Base-by-base conservation (phyloP, 2,329 filamentous ascomycete genomes). In the Aschersonia sp. region DNA sequence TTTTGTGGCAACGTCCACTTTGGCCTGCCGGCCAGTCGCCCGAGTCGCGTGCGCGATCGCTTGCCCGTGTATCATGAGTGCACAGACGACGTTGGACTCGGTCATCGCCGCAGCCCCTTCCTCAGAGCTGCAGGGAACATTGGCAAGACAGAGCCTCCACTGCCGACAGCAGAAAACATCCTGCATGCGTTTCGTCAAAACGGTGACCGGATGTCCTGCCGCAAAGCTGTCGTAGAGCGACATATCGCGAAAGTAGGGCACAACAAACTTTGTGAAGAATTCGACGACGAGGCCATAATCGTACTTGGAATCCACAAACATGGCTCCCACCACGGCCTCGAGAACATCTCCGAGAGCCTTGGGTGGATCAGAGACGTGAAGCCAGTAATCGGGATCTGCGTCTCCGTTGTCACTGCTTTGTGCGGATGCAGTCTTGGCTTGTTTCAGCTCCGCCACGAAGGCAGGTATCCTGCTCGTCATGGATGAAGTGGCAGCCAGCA, bases 291-390 rank as follows among this genome's bases (percentile, higher is more conserved):
- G 71, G 10, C 62, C 61, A 62, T 83, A 96, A 58, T 92, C 68
- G 65, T 90, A 97, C 43, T 74, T 70, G 0, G 86, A 84, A 63
- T 98, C 92, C 9, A 98, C 84, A 60, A 97, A 97, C 29, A 96
- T 73, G 22, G 90, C 90, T 1, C 88, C 92, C 3, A 96, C 68
- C 56, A 88, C 92, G 0, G 90, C 79, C 69, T 98, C 92, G 4
- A 97, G 72, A 39, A 95, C 78, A 62, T 98, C 92, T 0, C 89
- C 79, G 5, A 97, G 76, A 47, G 68, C 73, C 57, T 92, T 92
- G 7, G 85, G 85, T 1, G 84, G 80, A 41, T 76, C 70, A 12
- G 69, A 70, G 8, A 75, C 72, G 10, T 70, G 66, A 31, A 77
- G 71, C 87, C 86, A 92, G 62, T 81, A 90, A 64, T 86, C 78